Percentiles rank a stretch among this genome's conserved stretches.
These are phyloP conservation scores for Symbiotaphrina buchneri DNA, from an alignment of 495 filamentous ascomycete genomes.

Conservation along the genomic window DNA sequence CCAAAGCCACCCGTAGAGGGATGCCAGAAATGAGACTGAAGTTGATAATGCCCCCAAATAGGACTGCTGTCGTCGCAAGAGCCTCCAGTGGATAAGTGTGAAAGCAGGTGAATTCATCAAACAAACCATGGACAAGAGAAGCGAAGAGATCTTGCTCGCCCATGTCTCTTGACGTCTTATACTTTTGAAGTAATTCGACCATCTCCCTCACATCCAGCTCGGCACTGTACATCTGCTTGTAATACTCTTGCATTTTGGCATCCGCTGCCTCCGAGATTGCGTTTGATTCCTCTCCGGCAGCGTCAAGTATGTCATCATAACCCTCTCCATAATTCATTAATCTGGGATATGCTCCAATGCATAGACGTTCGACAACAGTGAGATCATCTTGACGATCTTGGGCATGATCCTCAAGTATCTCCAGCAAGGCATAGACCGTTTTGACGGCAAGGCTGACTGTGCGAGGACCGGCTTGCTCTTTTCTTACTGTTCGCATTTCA, in stretches of 20 bases:
- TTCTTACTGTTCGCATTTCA: constrained; percentile 46
- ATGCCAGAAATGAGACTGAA: constrained; percentile 75
- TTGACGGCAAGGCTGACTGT: constrained; percentile 60
- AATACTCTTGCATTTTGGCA: constrained; percentile 84
- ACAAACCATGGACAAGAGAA: constrained; percentile 95
- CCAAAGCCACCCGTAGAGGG: constrained; percentile 72
- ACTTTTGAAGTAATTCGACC: constrained; percentile 54
- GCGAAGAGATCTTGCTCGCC: constrained; percentile 84
- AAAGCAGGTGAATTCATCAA: constrained; percentile 94
- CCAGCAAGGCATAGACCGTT: constrained; percentile 62
- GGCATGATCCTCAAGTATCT: constrained; percentile 42
- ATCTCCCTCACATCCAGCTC: constrained; percentile 63
- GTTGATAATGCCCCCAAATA: constrained; percentile 93
- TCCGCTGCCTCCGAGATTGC: constrained; percentile 55
- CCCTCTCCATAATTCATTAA: constrained; percentile 91
- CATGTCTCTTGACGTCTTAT: constrained; percentile 67
- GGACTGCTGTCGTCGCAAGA: constrained; percentile 78
- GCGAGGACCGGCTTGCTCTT: constrained; percentile 30
- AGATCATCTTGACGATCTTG: constrained; percentile 28
- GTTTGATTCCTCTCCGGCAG: constrained; percentile 60
- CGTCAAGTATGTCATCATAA: constrained; percentile 71
- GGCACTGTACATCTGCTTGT: constrained; percentile 86
- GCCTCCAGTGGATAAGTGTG: constrained; percentile 84
- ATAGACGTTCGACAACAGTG: constrained; percentile 51
- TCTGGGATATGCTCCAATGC: constrained; percentile 83